Conservation (phyloP, 23 red algal species). For the Cyanidium caldarium region DNA sequence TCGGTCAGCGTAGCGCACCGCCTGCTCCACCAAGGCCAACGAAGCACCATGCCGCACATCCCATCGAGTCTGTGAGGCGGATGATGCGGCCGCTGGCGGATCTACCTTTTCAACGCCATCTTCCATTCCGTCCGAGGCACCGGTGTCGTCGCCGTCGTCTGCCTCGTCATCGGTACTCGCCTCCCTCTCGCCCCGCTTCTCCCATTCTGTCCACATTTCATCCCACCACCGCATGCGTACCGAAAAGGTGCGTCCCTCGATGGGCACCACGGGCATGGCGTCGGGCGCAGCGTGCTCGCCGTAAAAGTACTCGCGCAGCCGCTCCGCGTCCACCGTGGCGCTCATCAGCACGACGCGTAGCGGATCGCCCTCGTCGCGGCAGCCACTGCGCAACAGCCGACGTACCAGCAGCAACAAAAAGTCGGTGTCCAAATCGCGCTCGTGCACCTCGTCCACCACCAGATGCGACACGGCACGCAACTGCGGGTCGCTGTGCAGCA, state of each 20-base stretch:
- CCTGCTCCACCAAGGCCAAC: not conserved
- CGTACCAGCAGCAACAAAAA: slow-evolving; percentile 44
- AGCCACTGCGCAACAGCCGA: slow-evolving; percentile 17
- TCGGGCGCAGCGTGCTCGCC: not conserved
- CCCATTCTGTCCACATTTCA: not conserved
- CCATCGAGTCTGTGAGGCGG: too few relatives aligned
- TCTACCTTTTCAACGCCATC: too few relatives aligned
- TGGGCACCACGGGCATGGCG: slow-evolving; percentile 40
- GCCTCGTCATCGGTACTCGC: slow-evolving; percentile 13
- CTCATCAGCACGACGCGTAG: slow-evolving; percentile 61
- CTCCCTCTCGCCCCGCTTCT: too few relatives aligned
- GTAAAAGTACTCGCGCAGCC: slow-evolving; percentile 47
- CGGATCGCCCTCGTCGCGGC: too few relatives aligned
- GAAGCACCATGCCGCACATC: too few relatives aligned
- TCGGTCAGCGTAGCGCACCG: not conserved
- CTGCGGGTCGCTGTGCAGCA: slow-evolving; percentile 37
- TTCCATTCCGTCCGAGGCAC: too few relatives aligned
- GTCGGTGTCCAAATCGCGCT: slow-evolving; percentile 72
- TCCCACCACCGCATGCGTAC: slow-evolving; percentile 19
- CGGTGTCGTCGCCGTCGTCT: slow-evolving; percentile 10
- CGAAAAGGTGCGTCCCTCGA: slow-evolving; percentile 76
- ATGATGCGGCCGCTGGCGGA: too few relatives aligned
- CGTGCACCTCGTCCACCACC: slow-evolving; percentile 95
- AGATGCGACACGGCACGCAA: slow-evolving; percentile 46
- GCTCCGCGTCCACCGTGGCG: slow-evolving; percentile 68